Percentiles rank a stretch among this genome's conserved stretches.
These are phyloP conservation scores for Pulveroboletus sp. DNA, from an alignment of 768 basidiomycete species.

Conservation along the genomic window DNA sequence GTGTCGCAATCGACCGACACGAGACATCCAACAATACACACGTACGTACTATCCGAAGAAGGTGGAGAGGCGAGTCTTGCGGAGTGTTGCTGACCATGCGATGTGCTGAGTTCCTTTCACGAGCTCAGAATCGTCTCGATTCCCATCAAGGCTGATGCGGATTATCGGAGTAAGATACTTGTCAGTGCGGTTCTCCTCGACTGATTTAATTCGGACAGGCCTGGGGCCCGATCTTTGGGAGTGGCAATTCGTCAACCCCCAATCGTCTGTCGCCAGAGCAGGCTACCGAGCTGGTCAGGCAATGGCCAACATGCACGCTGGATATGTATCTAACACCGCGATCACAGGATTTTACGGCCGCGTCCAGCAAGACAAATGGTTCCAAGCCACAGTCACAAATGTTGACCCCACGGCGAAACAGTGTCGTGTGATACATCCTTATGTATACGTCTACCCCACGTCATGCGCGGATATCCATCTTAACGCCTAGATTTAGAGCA, in stretches of 20 bases:
- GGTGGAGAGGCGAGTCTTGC: slow-evolving; percentile 50
- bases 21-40: slow-evolving; percentile 66
- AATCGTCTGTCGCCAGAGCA: slow-evolving; percentile 48
- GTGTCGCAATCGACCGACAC: slow-evolving; percentile 42
- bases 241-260: slow-evolving; percentile 58
- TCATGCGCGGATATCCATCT: neutral
- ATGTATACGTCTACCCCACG: slow-evolving; percentile 41
- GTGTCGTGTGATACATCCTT: slow-evolving; percentile 61
- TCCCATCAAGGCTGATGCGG: slow-evolving; percentile 52
- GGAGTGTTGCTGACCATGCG: neutral
- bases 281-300: slow-evolving; percentile 50
- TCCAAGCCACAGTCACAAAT: slow-evolving; percentile 75
- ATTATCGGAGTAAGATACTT: slow-evolving; percentile 51
- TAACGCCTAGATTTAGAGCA: slow-evolving; percentile 40
- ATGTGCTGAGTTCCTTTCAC: slow-evolving; percentile 2
- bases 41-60: slow-evolving; percentile 44
- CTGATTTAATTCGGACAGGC: slow-evolving; percentile 3
- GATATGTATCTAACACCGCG: neutral
- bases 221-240: slow-evolving; percentile 45
- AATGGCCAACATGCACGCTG: neutral
- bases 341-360: slow-evolving; percentile 54
- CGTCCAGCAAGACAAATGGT: slow-evolving; percentile 49
- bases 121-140: slow-evolving; percentile 52
- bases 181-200: neutral
- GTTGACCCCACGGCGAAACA: slow-evolving; percentile 79